A percentile compares a stretch with the other conserved stretches of the same genome.
Conservation (phyloP, 768 basidiomycete species). For the Xanthoconium stramineum region DNA sequence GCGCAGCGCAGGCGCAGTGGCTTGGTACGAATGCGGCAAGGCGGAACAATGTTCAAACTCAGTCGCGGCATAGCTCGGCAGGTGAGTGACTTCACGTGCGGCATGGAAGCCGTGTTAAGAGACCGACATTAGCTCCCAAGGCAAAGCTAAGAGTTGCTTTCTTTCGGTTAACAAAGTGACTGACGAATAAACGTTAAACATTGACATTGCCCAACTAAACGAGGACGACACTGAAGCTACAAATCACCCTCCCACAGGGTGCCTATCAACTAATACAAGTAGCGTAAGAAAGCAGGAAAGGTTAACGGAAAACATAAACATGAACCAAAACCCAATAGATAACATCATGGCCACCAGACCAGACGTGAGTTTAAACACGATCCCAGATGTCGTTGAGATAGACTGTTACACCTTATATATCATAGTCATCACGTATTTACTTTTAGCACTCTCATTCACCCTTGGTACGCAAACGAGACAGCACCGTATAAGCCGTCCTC, state of each 20-base stretch:
- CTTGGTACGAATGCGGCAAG: too few species aligned
- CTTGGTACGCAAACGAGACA: conserved; percentile 92
- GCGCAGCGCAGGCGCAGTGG: too few species aligned
- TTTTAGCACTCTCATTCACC: conserved; percentile 36
- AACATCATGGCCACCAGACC: neutral
- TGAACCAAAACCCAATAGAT: neutral
- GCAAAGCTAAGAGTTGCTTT: too few species aligned
- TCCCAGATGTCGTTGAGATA: neutral
- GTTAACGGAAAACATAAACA: neutral
- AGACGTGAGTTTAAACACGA: neutral
- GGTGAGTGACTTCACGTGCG: too few species aligned
- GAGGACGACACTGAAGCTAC: neutral
- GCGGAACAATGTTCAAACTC: too few species aligned
- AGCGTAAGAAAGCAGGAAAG: neutral
- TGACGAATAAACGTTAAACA: neutral
- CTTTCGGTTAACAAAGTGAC: neutral
- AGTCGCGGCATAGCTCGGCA: too few species aligned
- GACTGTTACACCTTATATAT: neutral
- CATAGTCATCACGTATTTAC: neutral
- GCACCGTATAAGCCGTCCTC: conserved; percentile 95
- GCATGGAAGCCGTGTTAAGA: too few species aligned
- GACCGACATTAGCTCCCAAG: too few species aligned
- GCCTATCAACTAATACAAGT: neutral
- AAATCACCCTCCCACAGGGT: neutral
- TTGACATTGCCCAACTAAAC: neutral